Evolutionary conservation across 371 early-diverging fungal species (phyloP).

Genomic region (Mortierella polycephala): DNA sequence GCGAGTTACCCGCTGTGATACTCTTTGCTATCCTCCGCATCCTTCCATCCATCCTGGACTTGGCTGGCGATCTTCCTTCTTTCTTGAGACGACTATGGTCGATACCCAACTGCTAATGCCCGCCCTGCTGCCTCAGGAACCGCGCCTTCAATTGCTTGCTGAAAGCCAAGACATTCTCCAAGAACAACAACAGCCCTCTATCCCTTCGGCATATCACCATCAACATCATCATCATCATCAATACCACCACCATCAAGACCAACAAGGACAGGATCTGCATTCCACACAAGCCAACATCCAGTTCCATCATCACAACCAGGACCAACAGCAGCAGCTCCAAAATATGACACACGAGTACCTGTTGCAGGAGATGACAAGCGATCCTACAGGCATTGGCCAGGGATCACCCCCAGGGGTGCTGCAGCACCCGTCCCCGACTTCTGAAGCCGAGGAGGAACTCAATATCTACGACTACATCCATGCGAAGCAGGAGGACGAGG

Average conservation of each 20-base stretch:
- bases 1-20: too few relatives aligned
- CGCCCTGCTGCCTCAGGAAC: constrained; percentile 11
- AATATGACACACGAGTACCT: constrained; percentile 31
- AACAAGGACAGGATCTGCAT: not conserved
- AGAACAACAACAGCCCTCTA: constrained; percentile 6
- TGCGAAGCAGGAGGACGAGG: constrained; percentile 51
- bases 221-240: constrained; percentile 7
- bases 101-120: constrained; percentile 6
- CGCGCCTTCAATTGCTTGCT: constrained; percentile 8
- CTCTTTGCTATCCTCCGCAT: not conserved
- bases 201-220: constrained; percentile 12
- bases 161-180: constrained; percentile 7
- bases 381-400: constrained; percentile 21
- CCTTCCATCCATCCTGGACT: not conserved
- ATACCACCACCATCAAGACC: not conserved
- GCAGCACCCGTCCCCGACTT: constrained; percentile 4
- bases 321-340: constrained; percentile 18
- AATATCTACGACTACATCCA: constrained; percentile 49
- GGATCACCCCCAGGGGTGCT: constrained; percentile 9
- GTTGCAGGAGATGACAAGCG: constrained; percentile 22
- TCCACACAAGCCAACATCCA: not conserved
- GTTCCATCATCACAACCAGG: not conserved
- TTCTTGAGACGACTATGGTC: constrained; percentile 10
- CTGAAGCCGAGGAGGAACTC: constrained; percentile 38
- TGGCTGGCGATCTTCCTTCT: constrained; percentile 3